Conservation (phyloP, 2,329 filamentous ascomycete genomes). For the Phialophora chinensis region DNA sequence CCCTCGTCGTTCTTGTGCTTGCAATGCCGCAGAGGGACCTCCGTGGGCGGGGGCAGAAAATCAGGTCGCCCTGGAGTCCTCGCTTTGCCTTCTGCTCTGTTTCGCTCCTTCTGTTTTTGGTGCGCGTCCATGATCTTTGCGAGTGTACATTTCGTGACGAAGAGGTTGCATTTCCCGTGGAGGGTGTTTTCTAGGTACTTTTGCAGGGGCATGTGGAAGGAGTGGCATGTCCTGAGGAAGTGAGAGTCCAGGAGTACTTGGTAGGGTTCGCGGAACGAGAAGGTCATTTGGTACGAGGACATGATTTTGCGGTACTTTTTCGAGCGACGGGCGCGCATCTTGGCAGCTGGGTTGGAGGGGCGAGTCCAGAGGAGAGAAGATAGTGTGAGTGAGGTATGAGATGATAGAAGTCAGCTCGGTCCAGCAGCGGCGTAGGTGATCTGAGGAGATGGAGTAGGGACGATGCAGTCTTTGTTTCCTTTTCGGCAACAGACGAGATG, state of each 20-base stretch:
- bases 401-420: background rate
- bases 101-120: slow-evolving; percentile 24
- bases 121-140: slow-evolving; percentile 47
- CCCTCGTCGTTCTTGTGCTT: slow-evolving; percentile 54
- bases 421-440: background rate
- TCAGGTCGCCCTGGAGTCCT: slow-evolving; percentile 44
- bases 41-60: slow-evolving; percentile 53
- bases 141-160: slow-evolving; percentile 73
- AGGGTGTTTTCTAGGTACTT: slow-evolving; percentile 79
- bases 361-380: background rate
- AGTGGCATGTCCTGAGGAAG: slow-evolving; percentile 79
- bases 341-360: slow-evolving; percentile 40
- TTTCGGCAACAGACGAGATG: background rate
- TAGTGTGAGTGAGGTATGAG: background rate
- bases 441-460: background rate
- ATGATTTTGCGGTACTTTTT: slow-evolving; percentile 90
- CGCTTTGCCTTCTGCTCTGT: slow-evolving; percentile 39
- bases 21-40: slow-evolving; percentile 54
- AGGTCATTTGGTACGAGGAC: slow-evolving; percentile 84
- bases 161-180: slow-evolving; percentile 83
- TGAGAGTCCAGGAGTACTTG: slow-evolving; percentile 89
- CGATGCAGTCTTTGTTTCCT: background rate
- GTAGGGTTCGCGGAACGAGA: slow-evolving; percentile 92
- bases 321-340: slow-evolving; percentile 70
- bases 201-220: slow-evolving; percentile 88